These are phyloP conservation scores for Blepharisma japonicum DNA, from an alignment of 73 alveolate species.

Conservation along the genomic window DNA sequence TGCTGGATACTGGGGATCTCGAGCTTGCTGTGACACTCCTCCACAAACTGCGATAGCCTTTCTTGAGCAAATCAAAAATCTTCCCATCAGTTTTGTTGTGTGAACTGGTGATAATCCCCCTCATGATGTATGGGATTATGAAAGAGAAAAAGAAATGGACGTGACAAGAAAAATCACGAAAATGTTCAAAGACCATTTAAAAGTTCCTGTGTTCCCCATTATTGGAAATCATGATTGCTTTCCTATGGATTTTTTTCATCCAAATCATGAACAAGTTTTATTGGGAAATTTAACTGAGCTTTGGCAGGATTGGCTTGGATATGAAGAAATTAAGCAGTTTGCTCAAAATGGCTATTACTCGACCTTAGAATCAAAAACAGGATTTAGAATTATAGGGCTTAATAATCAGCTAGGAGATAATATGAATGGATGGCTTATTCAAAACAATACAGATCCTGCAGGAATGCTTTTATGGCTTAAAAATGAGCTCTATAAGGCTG, in stretches of 20 bases:
- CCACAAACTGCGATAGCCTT: background rate
- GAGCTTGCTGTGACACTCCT: constrained; percentile 13
- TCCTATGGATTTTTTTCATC: background rate
- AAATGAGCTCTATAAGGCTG: constrained; percentile 13
- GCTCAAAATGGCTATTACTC: background rate
- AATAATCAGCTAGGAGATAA: background rate
- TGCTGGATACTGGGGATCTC: background rate
- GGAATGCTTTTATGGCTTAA: background rate
- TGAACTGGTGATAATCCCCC: constrained; percentile 21
- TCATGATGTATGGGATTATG: background rate
- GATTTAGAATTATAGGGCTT: background rate
- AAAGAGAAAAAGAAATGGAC: background rate
- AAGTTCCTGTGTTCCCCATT: constrained; percentile 18
- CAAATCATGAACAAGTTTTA: background rate
- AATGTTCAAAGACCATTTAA: background rate
- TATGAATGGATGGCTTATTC: background rate
- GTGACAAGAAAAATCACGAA: background rate
- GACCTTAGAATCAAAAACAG: background rate
- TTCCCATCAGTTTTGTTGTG: background rate
- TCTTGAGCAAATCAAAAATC: background rate
- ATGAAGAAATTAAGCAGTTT: background rate
- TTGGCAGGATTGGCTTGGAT: constrained; percentile 19
- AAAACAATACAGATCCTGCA: constrained; percentile 14
- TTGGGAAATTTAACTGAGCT: background rate
- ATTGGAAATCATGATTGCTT: background rate